phyloP scores from a whole-genome alignment of 208 protist species.

The Leishmania aethiopica region DNA sequence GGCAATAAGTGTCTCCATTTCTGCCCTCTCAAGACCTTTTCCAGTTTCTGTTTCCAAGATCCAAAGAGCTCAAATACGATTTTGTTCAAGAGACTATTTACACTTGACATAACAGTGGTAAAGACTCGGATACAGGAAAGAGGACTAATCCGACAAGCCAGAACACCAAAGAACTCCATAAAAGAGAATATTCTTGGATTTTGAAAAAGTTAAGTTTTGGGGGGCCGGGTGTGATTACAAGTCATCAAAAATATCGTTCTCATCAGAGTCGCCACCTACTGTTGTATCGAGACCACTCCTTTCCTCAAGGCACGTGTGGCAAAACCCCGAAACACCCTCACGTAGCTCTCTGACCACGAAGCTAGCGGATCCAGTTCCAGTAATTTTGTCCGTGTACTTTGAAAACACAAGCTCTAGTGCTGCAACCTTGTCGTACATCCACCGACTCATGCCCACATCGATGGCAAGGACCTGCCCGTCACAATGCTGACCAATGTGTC shows the following conservation, averaged over 20 bases:
- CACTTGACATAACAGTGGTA: not conserved
- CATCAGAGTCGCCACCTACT: not conserved
- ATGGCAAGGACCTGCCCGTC: slow-evolving; percentile 58
- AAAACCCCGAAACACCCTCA: slow-evolving; percentile 2
- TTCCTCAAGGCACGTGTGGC: slow-evolving; percentile 1
- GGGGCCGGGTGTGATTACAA: slow-evolving; percentile 14
- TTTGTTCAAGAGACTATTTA: not conserved
- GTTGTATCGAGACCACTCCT: not conserved
- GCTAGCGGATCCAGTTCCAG: slow-evolving; percentile 12
- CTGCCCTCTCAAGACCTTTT: not conserved
- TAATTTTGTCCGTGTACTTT: slow-evolving; percentile 26
- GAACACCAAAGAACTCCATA: not conserved
- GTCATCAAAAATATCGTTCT: slow-evolving; percentile 27
- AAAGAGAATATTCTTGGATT: not conserved
- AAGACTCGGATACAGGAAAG: not conserved
- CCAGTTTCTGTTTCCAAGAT: not conserved
- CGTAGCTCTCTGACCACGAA: slow-evolving; percentile 37
- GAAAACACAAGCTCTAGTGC: slow-evolving; percentile 58
- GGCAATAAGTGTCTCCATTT: not conserved
- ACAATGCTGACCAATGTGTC: slow-evolving; percentile 66
- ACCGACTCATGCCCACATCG: slow-evolving; percentile 76
- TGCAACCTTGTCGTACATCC: slow-evolving; percentile 73
- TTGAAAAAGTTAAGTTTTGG: not conserved
- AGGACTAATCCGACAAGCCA: not conserved
- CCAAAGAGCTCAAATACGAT: not conserved